Base-by-base conservation (phyloP, 2,329 filamentous ascomycete species). In the Fusarium mundagurra region DNA sequence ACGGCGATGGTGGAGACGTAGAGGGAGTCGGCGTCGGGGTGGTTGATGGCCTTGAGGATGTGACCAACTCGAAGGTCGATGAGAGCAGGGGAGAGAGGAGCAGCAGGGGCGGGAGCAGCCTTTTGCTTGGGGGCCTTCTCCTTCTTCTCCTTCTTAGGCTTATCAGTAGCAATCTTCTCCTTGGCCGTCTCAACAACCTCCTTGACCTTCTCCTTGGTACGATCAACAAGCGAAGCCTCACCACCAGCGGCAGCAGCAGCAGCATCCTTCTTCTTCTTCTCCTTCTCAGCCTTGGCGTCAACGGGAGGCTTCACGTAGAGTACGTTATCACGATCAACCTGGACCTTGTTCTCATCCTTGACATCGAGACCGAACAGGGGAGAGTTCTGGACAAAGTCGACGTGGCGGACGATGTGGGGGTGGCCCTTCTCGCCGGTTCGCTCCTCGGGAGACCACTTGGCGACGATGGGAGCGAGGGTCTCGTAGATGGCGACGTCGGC, bases 41-140 rank as follows among this genome's bases (percentile, higher is more conserved):
- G 96, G 83, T 95, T 93, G 85, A 96, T 90, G 59, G 95, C 95
- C 85, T 98, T 97, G 80, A 99, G 92, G 78, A 99, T 98, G 87
- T 98, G 96, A 70, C 96, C 96, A 70, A 99, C 96, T 74, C 96
- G 92, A 59, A 99, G 92, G 83, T 99, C 96, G 81, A 99, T 98
- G 70, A 98, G 90, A 67, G 89, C 88, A 6, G 96, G 96, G 3
- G 94, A 94, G 10, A 94, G 91, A 4, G 94, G 93, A 18, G 94
- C 92, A 58, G 94, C 89, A 57, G 90, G 88, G 11, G 94, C 86
- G 20, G 92, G 85, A 12, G 91, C 87, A 82, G 92, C 91, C 69
- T 87, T 91, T 73, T 89, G 90, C 86, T 96, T 96, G 62, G 93
- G 92, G 51, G 91, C 90, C 86, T 97, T 97, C 80, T 93, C 92